A percentile compares a stretch with the other conserved stretches of the same genome.
Conservation (phyloP, 2,329 filamentous ascomycete species). For the Aspergillus udagawae region DNA sequence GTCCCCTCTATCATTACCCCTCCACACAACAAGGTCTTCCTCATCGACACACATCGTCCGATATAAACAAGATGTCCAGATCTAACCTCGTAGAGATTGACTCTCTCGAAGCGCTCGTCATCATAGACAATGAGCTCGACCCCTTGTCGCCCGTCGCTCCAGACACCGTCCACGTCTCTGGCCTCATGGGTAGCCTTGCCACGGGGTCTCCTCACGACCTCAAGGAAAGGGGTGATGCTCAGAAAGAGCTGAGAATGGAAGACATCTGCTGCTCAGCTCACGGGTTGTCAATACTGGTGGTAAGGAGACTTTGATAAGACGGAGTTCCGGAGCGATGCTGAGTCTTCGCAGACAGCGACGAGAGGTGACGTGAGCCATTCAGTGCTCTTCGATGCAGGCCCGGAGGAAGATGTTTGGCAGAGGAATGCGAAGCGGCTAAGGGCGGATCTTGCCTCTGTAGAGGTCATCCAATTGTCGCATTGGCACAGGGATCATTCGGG, state of each 20-base stretch:
- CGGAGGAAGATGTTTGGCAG: constrained; percentile 50
- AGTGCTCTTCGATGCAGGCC: constrained; percentile 53
- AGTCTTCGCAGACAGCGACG: constrained; percentile 41
- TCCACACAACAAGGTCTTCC: neutral
- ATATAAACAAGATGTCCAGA: constrained; percentile 3
- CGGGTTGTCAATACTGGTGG: constrained; percentile 51
- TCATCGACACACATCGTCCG: neutral
- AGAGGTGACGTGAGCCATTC: constrained; percentile 44
- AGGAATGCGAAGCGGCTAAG: constrained; percentile 46
- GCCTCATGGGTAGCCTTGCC: constrained; percentile 43
- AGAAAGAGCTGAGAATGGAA: constrained; percentile 47
- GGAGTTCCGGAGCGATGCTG: neutral
- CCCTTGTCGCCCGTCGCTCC: constrained; percentile 47
- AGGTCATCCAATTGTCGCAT: constrained; percentile 49
- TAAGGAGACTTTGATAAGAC: constrained; percentile 22
- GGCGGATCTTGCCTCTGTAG: constrained; percentile 42
- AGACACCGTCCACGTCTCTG: constrained; percentile 40
- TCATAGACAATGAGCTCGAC: constrained; percentile 55
- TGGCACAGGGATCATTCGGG: constrained; percentile 56
- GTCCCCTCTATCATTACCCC: neutral
- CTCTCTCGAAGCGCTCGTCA: constrained; percentile 46
- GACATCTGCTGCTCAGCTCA: constrained; percentile 53
- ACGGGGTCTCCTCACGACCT: constrained; percentile 31
- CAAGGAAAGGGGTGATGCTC: constrained; percentile 39
- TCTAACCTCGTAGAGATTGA: constrained; percentile 40